Evolutionary conservation across 257 asterid species (phyloP).

Genomic region (Scutellaria baicalensis): DNA sequence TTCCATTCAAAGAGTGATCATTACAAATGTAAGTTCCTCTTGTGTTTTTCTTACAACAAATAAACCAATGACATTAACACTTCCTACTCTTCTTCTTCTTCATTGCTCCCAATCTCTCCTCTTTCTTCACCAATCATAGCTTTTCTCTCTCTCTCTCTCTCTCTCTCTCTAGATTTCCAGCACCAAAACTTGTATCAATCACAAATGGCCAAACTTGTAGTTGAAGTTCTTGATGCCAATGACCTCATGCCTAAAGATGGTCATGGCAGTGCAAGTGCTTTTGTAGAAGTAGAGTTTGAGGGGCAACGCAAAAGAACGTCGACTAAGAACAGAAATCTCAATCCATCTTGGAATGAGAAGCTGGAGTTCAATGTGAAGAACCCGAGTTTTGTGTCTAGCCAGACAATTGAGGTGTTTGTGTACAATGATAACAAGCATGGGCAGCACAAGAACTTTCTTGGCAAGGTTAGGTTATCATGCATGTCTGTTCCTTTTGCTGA

Average conservation of each 20-base stretch:
- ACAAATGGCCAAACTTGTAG: constrained; percentile 49
- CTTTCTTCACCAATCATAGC: constrained; percentile 6
- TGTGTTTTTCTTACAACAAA: constrained; percentile 19
- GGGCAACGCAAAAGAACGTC: constrained; percentile 55
- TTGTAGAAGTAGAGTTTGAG: constrained; percentile 67
- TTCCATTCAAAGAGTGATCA: background rate
- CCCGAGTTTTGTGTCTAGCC: constrained; percentile 33
- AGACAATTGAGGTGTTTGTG: constrained; percentile 46
- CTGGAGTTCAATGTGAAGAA: constrained; percentile 49
- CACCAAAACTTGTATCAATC: background rate
- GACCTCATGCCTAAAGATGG: constrained; percentile 95
- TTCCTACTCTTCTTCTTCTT: constrained; percentile 12
- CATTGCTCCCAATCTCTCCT: constrained; percentile 12
- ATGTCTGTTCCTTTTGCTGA: constrained; percentile 49
- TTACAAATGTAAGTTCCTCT: constrained; percentile 18
- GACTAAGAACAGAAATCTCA: constrained; percentile 60
- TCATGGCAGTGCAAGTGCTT: constrained; percentile 77
- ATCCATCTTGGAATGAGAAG: constrained; percentile 80
- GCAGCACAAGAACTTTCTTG: constrained; percentile 64
- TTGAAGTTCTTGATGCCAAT: constrained; percentile 70
- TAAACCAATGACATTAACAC: constrained; percentile 9
- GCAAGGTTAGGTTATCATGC: constrained; percentile 67
- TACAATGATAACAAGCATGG: constrained; percentile 56
- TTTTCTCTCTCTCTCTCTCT: background rate
- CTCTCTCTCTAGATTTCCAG: constrained; percentile 12